A percentile compares a stretch with the other conserved stretches of the same genome.
Conservation (phyloP, 2,329 filamentous ascomycete genomes). For the Colletotrichum sp. region DNA sequence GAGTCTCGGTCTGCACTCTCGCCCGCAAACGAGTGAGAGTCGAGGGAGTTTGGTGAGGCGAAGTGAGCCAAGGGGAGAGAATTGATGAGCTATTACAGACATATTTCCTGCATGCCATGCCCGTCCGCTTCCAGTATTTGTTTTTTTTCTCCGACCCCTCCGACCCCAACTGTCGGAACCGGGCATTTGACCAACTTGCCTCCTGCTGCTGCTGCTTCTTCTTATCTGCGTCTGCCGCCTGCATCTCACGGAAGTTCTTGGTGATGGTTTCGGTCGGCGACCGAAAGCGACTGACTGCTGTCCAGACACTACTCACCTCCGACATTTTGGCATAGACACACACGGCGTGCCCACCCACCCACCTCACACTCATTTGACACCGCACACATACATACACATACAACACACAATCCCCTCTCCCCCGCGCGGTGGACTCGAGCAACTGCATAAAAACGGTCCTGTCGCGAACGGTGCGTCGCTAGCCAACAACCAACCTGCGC, state of each 20-base stretch:
- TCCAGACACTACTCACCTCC: background rate
- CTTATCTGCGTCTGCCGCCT: background rate
- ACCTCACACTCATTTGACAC: background rate
- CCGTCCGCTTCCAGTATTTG: background rate
- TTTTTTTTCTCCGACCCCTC: background rate
- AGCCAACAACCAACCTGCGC: conserved; percentile 6
- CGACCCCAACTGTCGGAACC: background rate
- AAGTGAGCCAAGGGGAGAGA: background rate
- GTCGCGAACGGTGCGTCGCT: conserved; percentile 20
- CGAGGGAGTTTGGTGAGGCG: background rate
- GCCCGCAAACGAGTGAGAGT: background rate
- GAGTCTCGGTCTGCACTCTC: background rate
- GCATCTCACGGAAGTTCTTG: background rate
- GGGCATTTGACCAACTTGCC: background rate
- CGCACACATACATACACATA: background rate
- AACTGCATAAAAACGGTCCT: conserved; percentile 17
- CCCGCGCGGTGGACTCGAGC: background rate
- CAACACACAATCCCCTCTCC: background rate
- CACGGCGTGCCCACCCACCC: background rate
- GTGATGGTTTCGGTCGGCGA: conserved; percentile 19
- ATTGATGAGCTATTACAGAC: background rate
- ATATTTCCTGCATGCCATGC: background rate
- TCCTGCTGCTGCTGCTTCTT: background rate
- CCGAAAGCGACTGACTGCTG: conserved; percentile 9
- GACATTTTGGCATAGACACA: conserved; percentile 1